Conservation (phyloP, 257 asterid species). For the Verbascum thapsus region DNA sequence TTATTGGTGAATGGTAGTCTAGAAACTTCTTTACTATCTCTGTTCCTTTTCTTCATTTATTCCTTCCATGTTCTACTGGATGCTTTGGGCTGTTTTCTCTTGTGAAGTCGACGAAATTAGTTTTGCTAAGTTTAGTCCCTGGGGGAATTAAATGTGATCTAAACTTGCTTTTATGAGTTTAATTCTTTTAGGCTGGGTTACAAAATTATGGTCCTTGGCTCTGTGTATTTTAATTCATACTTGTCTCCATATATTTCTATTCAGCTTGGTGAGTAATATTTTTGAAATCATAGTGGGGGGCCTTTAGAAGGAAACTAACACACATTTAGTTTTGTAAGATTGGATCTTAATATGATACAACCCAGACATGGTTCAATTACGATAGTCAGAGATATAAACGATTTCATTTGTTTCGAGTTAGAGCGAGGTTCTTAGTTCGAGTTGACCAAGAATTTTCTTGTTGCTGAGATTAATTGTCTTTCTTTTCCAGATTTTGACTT, state of each 20-base stretch:
- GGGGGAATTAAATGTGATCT: background rate
- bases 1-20: background rate
- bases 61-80: background rate
- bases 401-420: constrained; percentile 13
- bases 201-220: background rate
- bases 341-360: background rate
- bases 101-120: background rate
- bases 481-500: constrained; percentile 89
- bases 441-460: constrained; percentile 16
- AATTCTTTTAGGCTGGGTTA: background rate
- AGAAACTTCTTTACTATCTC: background rate
- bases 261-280: no score
- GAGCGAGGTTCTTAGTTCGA: constrained; percentile 17
- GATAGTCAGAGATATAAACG: background rate
- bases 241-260: background rate
- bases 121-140: background rate
- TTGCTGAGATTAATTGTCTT: constrained; percentile 26
- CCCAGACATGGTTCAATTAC: background rate
- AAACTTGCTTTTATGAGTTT: background rate
- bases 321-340: background rate
- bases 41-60: background rate
- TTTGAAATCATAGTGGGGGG: background rate
- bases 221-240: background rate
- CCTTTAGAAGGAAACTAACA: background rate
- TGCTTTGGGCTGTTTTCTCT: background rate